These are phyloP conservation scores for Zasmidium angulare DNA, from an alignment of 2,329 filamentous ascomycete genomes.

Conservation along the genomic window DNA sequence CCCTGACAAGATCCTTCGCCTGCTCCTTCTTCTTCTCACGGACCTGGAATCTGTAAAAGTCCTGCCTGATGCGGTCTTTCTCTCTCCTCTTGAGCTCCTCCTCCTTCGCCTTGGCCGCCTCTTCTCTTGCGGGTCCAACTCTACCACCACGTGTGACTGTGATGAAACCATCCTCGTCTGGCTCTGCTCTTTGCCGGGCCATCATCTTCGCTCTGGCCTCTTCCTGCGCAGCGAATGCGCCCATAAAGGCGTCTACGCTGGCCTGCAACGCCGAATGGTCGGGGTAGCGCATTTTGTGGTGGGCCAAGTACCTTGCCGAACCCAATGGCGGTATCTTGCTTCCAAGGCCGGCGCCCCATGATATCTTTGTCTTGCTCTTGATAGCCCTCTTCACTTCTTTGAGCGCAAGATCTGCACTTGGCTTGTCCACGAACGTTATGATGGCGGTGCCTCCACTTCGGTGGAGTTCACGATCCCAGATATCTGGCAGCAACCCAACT, in stretches of 20 bases:
- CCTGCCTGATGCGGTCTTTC: conserved; percentile 63
- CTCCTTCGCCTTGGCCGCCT: conserved; percentile 61
- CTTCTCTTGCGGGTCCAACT: conserved; percentile 67
- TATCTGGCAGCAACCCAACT: conserved; percentile 57
- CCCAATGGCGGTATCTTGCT: conserved; percentile 61
- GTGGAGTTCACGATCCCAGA: conserved; percentile 71
- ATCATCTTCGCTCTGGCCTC: conserved; percentile 63
- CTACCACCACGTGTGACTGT: conserved; percentile 80
- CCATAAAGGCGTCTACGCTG: conserved; percentile 82
- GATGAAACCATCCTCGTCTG: conserved; percentile 93
- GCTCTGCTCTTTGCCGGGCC: conserved; percentile 68
- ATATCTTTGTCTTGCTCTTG: conserved; percentile 58
- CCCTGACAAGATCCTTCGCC: conserved; percentile 66
- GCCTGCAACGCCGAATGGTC: conserved; percentile 65
- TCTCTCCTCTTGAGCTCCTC: conserved; percentile 62
- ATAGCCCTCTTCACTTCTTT: conserved; percentile 68
- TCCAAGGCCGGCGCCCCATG: conserved; percentile 66
- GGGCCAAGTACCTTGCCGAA: conserved; percentile 53
- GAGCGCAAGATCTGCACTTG: conserved; percentile 72
- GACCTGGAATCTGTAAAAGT: conserved; percentile 84
- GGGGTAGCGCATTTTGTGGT: conserved; percentile 72
- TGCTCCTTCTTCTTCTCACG: conserved; percentile 76
- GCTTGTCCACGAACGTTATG: conserved; percentile 78
- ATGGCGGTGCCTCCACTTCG: conserved; percentile 76
- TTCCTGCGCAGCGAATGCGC: conserved; percentile 67